Evolutionary conservation across 345 rosid species (phyloP), one percentile per base, ranked within the genome.

Genomic region (Draba incana): DNA sequence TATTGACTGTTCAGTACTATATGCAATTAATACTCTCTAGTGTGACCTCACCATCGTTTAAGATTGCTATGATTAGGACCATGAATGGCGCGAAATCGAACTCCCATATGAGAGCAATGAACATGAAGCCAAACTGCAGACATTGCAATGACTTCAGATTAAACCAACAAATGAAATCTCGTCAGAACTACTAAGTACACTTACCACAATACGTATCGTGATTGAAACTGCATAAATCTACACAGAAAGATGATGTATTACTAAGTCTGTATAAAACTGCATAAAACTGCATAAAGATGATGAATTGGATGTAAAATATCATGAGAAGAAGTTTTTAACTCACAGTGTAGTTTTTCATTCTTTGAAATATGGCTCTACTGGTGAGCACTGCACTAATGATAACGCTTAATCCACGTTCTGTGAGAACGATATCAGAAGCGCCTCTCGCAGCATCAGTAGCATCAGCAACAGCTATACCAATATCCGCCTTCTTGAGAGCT

Each of bases 311-410:
- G 16, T 20, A 52, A 28, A 57, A 13, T 1, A 31, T 5, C 8
- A 68, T 27, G 24, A 47, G 28, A 67, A 65, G n/a, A 10, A 51
- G 35, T 37, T 23, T 20, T 47, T 11, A 10, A 72, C 92, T 79
- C 54, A 91, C 96, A 3, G 98, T 92, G 80, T 92, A 92, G 74
- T 92, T 92, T 81, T 90, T 92, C 97, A 92, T 90, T 79, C 97
- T 92, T 66, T 92, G 98, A 78, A 92, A 92, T 67, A 92, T 89
- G 49, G 98, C 95, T 73, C 95, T 75, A 77, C 97, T 89, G 71
- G 98, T 89, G 51, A 92, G 82, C 77, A 90, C 97, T 11, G 96
- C 98, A 75, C 93, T 88, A 15, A 92, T 84, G 70, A 92, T 90
- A 49, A 92, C 98, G 62, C 98, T 92, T 49, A 90, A 74, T 44